phyloP scores from a whole-genome alignment of 257 asterid genomes.

The Primulina eburnea region DNA sequence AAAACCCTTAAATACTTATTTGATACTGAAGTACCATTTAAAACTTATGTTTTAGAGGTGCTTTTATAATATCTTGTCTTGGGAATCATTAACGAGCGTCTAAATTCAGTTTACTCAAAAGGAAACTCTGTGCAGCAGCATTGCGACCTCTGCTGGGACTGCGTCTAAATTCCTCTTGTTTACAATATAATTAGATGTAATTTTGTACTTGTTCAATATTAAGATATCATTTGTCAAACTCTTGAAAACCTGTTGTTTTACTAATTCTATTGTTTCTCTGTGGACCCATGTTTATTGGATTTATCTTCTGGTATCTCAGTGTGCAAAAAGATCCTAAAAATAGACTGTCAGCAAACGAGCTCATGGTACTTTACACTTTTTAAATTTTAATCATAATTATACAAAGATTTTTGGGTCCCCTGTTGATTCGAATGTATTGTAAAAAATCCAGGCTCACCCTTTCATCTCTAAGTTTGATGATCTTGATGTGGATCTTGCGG shows the following conservation, averaged over 20 bases:
- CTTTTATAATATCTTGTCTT: too few relatives aligned
- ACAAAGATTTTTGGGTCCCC: slow-evolving; percentile 14
- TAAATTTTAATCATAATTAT: slow-evolving; percentile 5
- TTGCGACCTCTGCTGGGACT: background rate
- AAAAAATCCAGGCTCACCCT: slow-evolving; percentile 68
- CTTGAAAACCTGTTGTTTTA: too few relatives aligned
- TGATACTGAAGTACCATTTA: too few relatives aligned
- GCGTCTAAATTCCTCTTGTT: background rate
- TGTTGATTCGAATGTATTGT: slow-evolving; percentile 23
- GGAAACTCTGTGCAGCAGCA: too few relatives aligned
- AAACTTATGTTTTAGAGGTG: too few relatives aligned
- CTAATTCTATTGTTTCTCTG: background rate
- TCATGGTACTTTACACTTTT: slow-evolving; percentile 52
- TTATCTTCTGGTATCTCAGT: slow-evolving; percentile 38
- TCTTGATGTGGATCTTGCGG: slow-evolving; percentile 60
- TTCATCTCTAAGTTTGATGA: slow-evolving; percentile 66
- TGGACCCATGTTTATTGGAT: background rate
- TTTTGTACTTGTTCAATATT: background rate
- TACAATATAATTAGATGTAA: background rate
- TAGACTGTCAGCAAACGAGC: slow-evolving; percentile 82
- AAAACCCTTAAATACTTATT: too few relatives aligned
- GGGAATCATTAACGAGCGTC: too few relatives aligned
- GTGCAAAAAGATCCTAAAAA: slow-evolving; percentile 86
- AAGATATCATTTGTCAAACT: background rate
- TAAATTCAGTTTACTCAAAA: too few relatives aligned